A percentile compares a stretch with the other conserved stretches of the same genome.
Conservation (phyloP, 345 rosid genomes). For the Arabis alpina region DNA sequence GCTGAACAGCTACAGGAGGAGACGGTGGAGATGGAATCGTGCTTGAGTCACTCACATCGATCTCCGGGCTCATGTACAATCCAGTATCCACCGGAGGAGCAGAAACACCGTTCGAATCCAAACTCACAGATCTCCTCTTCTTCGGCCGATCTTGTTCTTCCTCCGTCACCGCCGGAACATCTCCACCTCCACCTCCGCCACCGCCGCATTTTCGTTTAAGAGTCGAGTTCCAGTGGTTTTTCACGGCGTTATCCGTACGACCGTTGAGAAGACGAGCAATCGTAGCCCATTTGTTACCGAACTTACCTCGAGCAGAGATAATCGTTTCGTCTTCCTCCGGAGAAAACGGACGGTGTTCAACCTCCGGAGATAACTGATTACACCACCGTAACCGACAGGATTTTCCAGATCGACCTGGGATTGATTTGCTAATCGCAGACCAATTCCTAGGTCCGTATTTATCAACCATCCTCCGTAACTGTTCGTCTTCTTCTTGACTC, state of each 20-base stretch:
- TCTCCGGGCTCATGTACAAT: constrained; percentile 63
- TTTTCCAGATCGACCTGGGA: constrained; percentile 95
- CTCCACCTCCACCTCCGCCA: constrained; percentile 50
- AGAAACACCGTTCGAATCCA: constrained; percentile 39
- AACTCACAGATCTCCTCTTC: constrained; percentile 71
- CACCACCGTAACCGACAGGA: constrained; percentile 95
- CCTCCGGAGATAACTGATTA: constrained; percentile 92
- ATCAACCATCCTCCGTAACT: constrained; percentile 65
- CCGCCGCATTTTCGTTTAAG: constrained; percentile 71
- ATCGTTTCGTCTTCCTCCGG: constrained; percentile 78
- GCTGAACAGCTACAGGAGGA: constrained; percentile 32
- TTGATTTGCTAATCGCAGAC: constrained; percentile 86
- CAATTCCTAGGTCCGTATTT: constrained; percentile 88
- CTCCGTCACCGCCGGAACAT: constrained; percentile 28
- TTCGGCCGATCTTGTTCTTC: constrained; percentile 48
- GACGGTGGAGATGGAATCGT: constrained; percentile 47
- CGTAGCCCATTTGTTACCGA: constrained; percentile 97
- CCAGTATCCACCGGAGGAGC: constrained; percentile 50
- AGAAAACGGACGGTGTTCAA: constrained; percentile 77
- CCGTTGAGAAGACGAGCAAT: constrained; percentile 92
- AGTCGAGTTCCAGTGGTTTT: constrained; percentile 97
- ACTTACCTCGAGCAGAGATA: constrained; percentile 68
- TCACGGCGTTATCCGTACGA: constrained; percentile 91
- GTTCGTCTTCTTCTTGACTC: constrained; percentile 92
- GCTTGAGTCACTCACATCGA: constrained; percentile 67